These are phyloP conservation scores for Pseudonectria foliicola DNA, from an alignment of 2,329 filamentous ascomycete genomes.

Conservation along the genomic window DNA sequence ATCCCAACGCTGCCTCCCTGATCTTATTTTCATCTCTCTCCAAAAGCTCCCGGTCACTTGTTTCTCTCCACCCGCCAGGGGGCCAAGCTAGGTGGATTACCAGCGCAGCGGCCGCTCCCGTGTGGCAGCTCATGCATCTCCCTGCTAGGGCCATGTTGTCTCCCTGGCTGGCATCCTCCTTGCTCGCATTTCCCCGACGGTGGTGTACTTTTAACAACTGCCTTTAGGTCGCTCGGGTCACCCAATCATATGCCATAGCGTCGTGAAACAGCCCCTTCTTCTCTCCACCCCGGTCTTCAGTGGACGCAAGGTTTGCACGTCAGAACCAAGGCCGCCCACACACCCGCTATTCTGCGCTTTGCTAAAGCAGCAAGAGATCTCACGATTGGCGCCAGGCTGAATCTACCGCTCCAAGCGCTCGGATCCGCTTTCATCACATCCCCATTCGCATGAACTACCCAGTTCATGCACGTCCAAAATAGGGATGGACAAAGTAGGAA, in stretches of 20 bases:
- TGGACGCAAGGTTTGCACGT: slow-evolving; percentile 21
- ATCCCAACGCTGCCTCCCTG: slow-evolving; percentile 10
- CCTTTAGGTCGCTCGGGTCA: slow-evolving; percentile 24
- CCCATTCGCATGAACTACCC: slow-evolving; percentile 16
- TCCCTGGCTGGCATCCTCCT: slow-evolving; percentile 14
- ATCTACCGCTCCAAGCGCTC: slow-evolving; percentile 26
- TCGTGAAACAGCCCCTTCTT: slow-evolving; percentile 32
- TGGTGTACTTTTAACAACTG: slow-evolving; percentile 39
- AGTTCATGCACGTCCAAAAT: slow-evolving; percentile 14
- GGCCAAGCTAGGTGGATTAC: slow-evolving; percentile 11
- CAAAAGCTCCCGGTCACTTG: slow-evolving; percentile 13
- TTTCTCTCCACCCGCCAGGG: slow-evolving; percentile 13
- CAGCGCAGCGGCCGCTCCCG: slow-evolving; percentile 21
- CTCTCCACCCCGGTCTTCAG: slow-evolving; percentile 19
- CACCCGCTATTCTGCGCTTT: slow-evolving; percentile 17
- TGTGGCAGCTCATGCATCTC: slow-evolving; percentile 15
- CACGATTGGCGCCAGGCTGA: slow-evolving; percentile 29
- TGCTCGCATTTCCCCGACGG: slow-evolving; percentile 24
- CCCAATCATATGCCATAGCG: slow-evolving; percentile 51
- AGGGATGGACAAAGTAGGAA: slow-evolving; percentile 13
- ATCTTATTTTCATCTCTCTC: slow-evolving; percentile 10
- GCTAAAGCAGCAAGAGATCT: slow-evolving; percentile 35
- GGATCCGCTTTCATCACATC: slow-evolving; percentile 22
- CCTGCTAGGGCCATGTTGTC: slow-evolving; percentile 17
- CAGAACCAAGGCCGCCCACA: slow-evolving; percentile 18